phyloP scores from a whole-genome alignment of 2,329 filamentous ascomycete species.

The Byssoonygena ceratinophila region DNA sequence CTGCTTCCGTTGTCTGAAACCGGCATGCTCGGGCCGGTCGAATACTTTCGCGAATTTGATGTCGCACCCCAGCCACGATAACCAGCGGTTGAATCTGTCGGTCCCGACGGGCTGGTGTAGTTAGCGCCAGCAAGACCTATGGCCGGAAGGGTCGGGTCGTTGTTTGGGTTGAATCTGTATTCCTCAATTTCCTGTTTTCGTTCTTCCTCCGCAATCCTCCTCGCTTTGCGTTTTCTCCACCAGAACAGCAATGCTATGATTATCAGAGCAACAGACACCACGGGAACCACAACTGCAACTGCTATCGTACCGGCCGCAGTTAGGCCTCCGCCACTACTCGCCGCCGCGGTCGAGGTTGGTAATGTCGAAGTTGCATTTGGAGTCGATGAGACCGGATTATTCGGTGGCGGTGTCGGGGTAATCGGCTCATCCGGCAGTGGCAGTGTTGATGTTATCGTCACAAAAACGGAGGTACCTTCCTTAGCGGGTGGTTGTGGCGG shows the following conservation, averaged over 20 bases:
- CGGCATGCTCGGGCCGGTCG: constrained; percentile 53
- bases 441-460: constrained; percentile 22
- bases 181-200: constrained; percentile 94
- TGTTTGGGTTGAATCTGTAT: constrained; percentile 96
- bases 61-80: constrained; percentile 96
- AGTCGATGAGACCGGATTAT: constrained; percentile 14
- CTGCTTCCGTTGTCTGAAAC: constrained; percentile 61
- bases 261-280: constrained; percentile 73
- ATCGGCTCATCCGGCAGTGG: constrained; percentile 12
- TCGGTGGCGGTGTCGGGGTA: background rate
- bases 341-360: constrained; percentile 22
- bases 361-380: constrained; percentile 19
- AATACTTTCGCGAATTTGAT: constrained; percentile 68
- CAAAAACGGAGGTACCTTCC: constrained; percentile 10
- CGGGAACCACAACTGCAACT: constrained; percentile 86
- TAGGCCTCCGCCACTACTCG: constrained; percentile 28
- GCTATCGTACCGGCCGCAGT: constrained; percentile 61
- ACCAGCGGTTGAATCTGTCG: constrained; percentile 57
- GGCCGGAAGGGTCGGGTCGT: constrained; percentile 67
- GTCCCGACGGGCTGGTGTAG: constrained; percentile 52
- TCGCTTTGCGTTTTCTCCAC: constrained; percentile 80
- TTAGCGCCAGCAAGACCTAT: constrained; percentile 40
- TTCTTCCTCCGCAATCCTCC: constrained; percentile 74
- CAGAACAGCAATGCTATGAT: constrained; percentile 67
- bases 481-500: constrained; percentile 4